Conservation (phyloP, 129 eudicot species). For the Pseudognaphalium luteoalbum region DNA sequence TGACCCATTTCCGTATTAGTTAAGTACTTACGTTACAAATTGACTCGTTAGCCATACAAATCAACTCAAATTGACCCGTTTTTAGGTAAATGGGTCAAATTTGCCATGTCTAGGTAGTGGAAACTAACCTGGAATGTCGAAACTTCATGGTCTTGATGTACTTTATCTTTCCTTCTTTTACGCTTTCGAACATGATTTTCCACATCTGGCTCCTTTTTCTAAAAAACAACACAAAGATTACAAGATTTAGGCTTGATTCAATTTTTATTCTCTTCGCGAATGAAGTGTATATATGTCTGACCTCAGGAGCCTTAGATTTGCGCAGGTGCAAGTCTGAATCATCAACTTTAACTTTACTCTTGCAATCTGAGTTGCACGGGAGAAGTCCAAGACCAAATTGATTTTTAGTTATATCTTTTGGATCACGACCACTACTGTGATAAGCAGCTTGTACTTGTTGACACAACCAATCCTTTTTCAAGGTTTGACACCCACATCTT, state of each 20-base stretch:
- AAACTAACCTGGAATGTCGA: constrained; percentile 61
- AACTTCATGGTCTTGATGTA: constrained; percentile 49
- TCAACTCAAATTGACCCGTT: background rate
- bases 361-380: constrained; percentile 74
- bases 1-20: background rate
- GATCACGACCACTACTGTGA: constrained; percentile 54
- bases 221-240: constrained; percentile 4
- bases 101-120: background rate
- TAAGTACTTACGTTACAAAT: background rate
- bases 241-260: constrained; percentile 9
- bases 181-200: constrained; percentile 58
- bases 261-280: background rate
- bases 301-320: constrained; percentile 48
- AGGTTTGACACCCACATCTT: constrained; percentile 79
- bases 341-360: constrained; percentile 58
- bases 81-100: background rate
- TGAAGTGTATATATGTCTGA: background rate
- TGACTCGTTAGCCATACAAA: background rate
- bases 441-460: constrained; percentile 77
- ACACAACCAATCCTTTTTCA: constrained; percentile 93
- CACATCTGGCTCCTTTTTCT: constrained; percentile 66
- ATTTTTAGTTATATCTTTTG: constrained; percentile 66
- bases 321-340: constrained; percentile 76
- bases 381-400: constrained; percentile 86
- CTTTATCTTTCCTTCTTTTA: constrained; percentile 57